Evolutionary conservation across 129 eudicot species (phyloP).

Genomic region (Escallonia herrerae): DNA sequence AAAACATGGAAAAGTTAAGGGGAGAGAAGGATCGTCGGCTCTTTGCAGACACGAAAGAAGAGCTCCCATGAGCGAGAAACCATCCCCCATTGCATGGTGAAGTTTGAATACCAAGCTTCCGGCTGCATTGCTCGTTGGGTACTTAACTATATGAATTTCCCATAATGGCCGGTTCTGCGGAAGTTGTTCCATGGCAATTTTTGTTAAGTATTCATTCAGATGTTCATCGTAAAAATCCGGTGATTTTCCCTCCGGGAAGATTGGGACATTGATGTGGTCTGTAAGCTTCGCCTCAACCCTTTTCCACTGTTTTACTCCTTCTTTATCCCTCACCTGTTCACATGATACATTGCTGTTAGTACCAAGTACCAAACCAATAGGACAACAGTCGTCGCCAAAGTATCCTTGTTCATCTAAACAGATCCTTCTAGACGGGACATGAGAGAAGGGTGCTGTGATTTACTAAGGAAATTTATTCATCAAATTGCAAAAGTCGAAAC

Average conservation of each 20-base stretch:
- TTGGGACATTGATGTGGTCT: conserved; percentile 31
- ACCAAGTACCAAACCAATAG: too few relatives aligned
- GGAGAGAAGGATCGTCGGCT: conserved; percentile 32
- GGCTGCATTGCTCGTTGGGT: conserved; percentile 41
- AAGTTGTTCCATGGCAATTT: conserved; percentile 25
- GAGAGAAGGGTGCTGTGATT: too few relatives aligned
- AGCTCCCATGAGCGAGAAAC: conserved; percentile 44
- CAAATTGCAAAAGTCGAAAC: too few relatives aligned
- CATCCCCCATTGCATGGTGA: conserved; percentile 54
- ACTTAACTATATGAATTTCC: conserved; percentile 43
- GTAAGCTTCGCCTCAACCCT: conserved; percentile 34
- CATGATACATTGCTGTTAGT: too few relatives aligned
- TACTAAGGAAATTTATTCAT: too few relatives aligned
- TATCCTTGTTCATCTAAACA: too few relatives aligned
- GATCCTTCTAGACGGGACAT: too few relatives aligned
- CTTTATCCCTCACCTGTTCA: conserved; percentile 22
- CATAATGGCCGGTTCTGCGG: conserved; percentile 35
- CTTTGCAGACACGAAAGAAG: conserved; percentile 44
- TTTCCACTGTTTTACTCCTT: conserved; percentile 40
- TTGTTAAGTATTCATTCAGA: conserved; percentile 27
- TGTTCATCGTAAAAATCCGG: conserved; percentile 25
- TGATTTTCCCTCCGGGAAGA: conserved; percentile 18
- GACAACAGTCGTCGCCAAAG: too few relatives aligned
- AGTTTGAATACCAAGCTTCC: conserved; percentile 31
- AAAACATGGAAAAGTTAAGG: conserved; percentile 22